phyloP scores from a whole-genome alignment of 2,329 filamentous ascomycete genomes.

The Hypoxylon sp. region DNA sequence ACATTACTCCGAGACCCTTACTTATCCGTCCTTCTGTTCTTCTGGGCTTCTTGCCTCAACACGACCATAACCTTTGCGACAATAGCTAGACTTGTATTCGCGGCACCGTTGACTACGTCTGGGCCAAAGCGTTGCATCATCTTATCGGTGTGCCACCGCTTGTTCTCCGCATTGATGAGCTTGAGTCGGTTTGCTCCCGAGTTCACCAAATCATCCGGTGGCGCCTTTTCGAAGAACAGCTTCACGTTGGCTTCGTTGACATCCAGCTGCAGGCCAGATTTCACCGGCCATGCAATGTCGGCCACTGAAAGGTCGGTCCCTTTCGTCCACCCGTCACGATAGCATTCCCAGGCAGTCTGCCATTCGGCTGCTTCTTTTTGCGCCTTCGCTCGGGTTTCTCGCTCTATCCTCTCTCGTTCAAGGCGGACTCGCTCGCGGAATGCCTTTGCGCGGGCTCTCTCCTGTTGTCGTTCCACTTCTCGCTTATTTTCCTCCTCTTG shows the following conservation, averaged over 20 bases:
- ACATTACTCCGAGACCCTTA: not conserved
- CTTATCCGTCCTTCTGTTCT: constrained; percentile 16
- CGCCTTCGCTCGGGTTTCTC: constrained; percentile 21
- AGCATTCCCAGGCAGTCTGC: constrained; percentile 27
- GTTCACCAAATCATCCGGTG: constrained; percentile 16
- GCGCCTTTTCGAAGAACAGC: constrained; percentile 37
- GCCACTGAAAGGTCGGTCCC: not conserved
- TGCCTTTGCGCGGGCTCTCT: constrained; percentile 24
- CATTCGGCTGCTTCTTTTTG: constrained; percentile 31
- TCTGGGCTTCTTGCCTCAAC: constrained; percentile 29
- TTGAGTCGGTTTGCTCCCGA: constrained; percentile 24
- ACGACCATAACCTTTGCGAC: constrained; percentile 30
- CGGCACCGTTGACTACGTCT: constrained; percentile 15
- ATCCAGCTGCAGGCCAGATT: constrained; percentile 32
- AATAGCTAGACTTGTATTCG: constrained; percentile 9
- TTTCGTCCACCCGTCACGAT: constrained; percentile 27
- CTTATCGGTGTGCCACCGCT: constrained; percentile 40
- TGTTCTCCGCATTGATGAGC: constrained; percentile 34
- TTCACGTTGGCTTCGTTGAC: constrained; percentile 33
- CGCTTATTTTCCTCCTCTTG: constrained; percentile 17
- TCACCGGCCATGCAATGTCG: constrained; percentile 38
- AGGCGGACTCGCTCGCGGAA: constrained; percentile 27
- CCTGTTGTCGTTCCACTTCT: constrained; percentile 14
- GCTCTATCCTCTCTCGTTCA: constrained; percentile 16
- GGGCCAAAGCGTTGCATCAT: constrained; percentile 33